Percentiles rank a stretch among this genome's conserved stretches.
Conservation (phyloP, 495 filamentous ascomycete genomes). For the Neurospora sp. region DNA sequence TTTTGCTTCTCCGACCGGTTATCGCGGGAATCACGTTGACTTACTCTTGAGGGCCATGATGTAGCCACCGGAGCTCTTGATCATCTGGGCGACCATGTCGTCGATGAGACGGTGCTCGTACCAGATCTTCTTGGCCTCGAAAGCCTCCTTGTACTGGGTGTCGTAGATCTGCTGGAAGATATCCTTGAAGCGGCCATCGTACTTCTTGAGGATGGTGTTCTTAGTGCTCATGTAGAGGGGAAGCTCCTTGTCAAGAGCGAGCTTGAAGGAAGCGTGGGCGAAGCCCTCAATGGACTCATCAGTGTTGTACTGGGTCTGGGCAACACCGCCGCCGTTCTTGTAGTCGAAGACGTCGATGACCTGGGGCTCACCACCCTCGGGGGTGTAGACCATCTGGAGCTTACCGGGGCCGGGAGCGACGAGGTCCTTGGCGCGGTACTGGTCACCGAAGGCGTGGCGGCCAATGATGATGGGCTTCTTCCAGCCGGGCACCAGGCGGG, state of each 20-base stretch:
- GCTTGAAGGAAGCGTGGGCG: conserved; percentile 91
- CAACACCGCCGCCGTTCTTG: conserved; percentile 71
- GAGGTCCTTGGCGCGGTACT: conserved; percentile 90
- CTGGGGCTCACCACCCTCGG: conserved; percentile 69
- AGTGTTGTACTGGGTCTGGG: conserved; percentile 95
- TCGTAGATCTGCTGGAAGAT: conserved; percentile 98
- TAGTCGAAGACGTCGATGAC: conserved; percentile 85
- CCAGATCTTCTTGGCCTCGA: conserved; percentile 89
- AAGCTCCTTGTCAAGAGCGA: conserved; percentile 73
- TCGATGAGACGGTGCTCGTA: conserved; percentile 99
- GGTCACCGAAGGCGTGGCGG: conserved; percentile 96
- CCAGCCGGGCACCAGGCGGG: conserved; percentile 90
- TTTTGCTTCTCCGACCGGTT: background rate
- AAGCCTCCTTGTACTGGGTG: conserved; percentile 70
- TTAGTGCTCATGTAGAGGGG: conserved; percentile 99
- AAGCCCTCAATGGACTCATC: conserved; percentile 90
- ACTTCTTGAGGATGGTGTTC: conserved; percentile 98
- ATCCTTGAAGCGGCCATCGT: conserved; percentile 97
- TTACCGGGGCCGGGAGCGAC: conserved; percentile 75
- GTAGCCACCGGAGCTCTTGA: conserved; percentile 91
- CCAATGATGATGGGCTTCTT: conserved; percentile 98
- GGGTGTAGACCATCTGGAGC: conserved; percentile 89
- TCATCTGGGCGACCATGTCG: conserved; percentile 99
- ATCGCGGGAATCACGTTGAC: conserved; percentile 16
- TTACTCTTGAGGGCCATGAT: conserved; percentile 96